Evolutionary conservation across 257 asterid species (phyloP), one percentile per base, ranked within the genome.

Genomic region (Cinchona pubescens): DNA sequence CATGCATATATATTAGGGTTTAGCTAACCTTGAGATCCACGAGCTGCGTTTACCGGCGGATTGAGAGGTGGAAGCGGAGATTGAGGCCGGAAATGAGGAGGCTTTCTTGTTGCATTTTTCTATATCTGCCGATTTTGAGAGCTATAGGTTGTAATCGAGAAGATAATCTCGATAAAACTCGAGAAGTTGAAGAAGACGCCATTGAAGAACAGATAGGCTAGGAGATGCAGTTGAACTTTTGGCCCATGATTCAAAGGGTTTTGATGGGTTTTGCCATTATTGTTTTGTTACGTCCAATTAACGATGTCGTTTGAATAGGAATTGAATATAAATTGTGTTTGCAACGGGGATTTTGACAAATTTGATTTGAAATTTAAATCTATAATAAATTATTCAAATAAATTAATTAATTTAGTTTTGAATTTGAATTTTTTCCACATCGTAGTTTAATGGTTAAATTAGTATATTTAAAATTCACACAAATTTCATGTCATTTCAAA

Each of bases 1-100:
- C n/a, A n/a, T n/a, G n/a, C n/a, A n/a, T n/a, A n/a, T n/a, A n/a
- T n/a, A n/a, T n/a, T n/a, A 42, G 16, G 34, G 69, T 40, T 76
- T 68, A 69, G 34, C 75, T 69, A 40, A 88, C 93, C 89, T 82
- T 71, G 93, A 86, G 67, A 85, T 72, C 61, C 79, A 63, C 51
- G 86, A 79, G 55, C 60, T 64, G 34, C 88, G 88, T 56, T 62
- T 84, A n/a, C 70, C 76, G 72, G 86, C 56, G 71, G 87, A 78
- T 48, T 79, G 71, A 21, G 87, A 72, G 62, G 87, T 64, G 61
- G 82, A 32, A 56, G 79, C 82, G 73, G 85, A 60, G 58, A 30
- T 11, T 5, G 80, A 73, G 16, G 61, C 19, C 10, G 78, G 35
- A 8, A 63, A 8, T 34, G n/a, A n/a, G n/a, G 83, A 49, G 4